Conservation (phyloP, 768 basidiomycete species). For the Xerocomellus dryophilus region DNA sequence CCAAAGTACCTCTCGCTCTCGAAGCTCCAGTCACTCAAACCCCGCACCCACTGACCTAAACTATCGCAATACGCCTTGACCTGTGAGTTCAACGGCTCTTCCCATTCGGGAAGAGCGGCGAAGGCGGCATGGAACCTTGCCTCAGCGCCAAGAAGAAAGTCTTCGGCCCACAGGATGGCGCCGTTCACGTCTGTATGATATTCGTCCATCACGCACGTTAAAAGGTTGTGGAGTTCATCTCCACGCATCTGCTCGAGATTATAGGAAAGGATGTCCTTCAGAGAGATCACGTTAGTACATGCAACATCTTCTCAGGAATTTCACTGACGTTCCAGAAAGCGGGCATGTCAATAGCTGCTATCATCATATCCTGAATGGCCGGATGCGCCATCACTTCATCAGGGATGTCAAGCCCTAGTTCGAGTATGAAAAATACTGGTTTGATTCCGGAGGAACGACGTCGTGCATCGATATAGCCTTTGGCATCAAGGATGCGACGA, state of each 20-base stretch:
- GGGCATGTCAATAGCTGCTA: constrained; percentile 33
- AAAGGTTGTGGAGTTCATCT: constrained; percentile 36
- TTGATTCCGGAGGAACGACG: constrained; percentile 40
- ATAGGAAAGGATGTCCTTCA: constrained; percentile 31
- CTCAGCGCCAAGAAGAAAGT: background rate
- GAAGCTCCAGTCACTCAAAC: constrained; percentile 51
- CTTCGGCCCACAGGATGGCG: constrained; percentile 12
- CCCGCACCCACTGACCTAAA: constrained; percentile 50
- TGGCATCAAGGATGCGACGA: constrained; percentile 34
- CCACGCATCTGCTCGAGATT: constrained; percentile 32
- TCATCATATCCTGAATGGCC: constrained; percentile 29
- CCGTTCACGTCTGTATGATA: constrained; percentile 14
- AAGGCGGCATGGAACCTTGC: constrained; percentile 12
- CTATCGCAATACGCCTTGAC: constrained; percentile 39
- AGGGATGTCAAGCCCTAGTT: constrained; percentile 36
- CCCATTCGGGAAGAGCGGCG: constrained; percentile 36
- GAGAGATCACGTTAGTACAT: background rate
- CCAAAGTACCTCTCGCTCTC: constrained; percentile 43
- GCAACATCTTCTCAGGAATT: background rate
- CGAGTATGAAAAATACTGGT: constrained; percentile 37
- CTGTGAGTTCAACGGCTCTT: constrained; percentile 15
- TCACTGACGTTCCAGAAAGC: constrained; percentile 33
- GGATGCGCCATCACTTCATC: constrained; percentile 42
- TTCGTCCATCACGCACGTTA: constrained; percentile 51
- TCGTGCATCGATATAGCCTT: constrained; percentile 40